Conservation (phyloP, 768 basidiomycete species). For the Tylopilus sp. region DNA sequence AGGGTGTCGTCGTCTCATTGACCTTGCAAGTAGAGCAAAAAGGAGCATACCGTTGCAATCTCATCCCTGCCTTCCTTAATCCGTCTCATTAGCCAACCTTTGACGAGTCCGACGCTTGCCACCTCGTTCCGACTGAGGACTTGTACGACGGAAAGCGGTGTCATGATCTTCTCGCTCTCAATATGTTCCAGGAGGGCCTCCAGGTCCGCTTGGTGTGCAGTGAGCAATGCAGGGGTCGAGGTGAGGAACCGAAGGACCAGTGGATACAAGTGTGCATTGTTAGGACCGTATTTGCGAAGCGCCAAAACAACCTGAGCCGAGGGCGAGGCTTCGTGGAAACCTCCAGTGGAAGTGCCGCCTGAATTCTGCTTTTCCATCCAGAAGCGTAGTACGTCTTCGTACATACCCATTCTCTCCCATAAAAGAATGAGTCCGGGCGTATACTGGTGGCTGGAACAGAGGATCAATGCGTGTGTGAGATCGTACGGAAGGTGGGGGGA, state of each 20-base stretch:
- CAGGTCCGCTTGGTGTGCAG: slow-evolving; percentile 69
- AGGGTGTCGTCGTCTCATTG: not conserved
- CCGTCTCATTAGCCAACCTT: slow-evolving; percentile 82
- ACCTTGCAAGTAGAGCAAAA: not conserved
- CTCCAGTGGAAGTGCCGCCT: not conserved
- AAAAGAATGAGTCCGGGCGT: slow-evolving; percentile 82
- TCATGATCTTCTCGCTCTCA: slow-evolving; percentile 78
- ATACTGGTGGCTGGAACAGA: slow-evolving; percentile 83
- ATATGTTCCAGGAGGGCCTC: slow-evolving; percentile 70
- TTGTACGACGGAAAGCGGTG: slow-evolving; percentile 87
- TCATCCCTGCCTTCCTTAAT: slow-evolving; percentile 72
- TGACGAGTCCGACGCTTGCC: slow-evolving; percentile 87
- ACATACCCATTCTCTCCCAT: slow-evolving; percentile 95
- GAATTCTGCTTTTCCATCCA: slow-evolving; percentile 73
- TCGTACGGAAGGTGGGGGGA: slow-evolving; percentile 73
- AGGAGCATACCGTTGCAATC: slow-evolving; percentile 67
- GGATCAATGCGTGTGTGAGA: slow-evolving; percentile 86
- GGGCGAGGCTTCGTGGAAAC: slow-evolving; percentile 32
- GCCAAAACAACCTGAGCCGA: slow-evolving; percentile 59
- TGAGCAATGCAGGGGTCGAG: slow-evolving; percentile 68
- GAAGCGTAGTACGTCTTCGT: slow-evolving; percentile 90
- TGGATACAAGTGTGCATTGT: slow-evolving; percentile 75
- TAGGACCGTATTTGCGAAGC: slow-evolving; percentile 69
- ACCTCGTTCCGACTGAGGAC: slow-evolving; percentile 85
- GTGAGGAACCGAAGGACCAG: slow-evolving; percentile 90